Evolutionary conservation across 306 rosid genomes (phyloP).

Genomic region (Trifolium dubium): DNA sequence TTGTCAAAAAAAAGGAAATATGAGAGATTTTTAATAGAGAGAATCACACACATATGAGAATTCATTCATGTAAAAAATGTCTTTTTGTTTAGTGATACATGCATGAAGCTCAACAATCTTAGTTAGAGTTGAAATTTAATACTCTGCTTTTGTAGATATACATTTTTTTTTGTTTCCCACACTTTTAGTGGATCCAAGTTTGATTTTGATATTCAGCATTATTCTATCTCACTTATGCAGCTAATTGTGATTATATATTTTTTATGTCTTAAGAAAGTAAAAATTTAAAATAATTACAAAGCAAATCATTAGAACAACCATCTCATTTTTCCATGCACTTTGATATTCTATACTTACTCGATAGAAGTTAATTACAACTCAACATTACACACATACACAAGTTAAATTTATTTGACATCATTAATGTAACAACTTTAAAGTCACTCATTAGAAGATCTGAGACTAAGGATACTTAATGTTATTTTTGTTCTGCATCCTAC

Average conservation of each 20-base stretch:
- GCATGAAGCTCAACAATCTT: too few relatives aligned
- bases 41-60: too few relatives aligned
- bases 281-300: not conserved
- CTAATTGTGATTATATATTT: not conserved
- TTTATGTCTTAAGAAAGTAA: not conserved
- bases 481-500: slow-evolving; percentile 37
- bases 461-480: slow-evolving; percentile 25
- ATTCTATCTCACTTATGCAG: not conserved
- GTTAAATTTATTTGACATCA: slow-evolving; percentile 28
- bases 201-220: too few relatives aligned
- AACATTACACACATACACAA: slow-evolving; percentile 22
- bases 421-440: slow-evolving; percentile 19
- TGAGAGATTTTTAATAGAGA: too few relatives aligned
- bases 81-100: too few relatives aligned
- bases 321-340: slow-evolving; percentile 36
- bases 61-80: too few relatives aligned
- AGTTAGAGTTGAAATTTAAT: too few relatives aligned
- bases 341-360: slow-evolving; percentile 28
- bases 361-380: slow-evolving; percentile 29
- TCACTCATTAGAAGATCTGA: slow-evolving; percentile 33
- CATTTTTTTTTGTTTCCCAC: too few relatives aligned
- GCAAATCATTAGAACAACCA: slow-evolving; percentile 35
- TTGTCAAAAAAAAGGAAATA: too few relatives aligned
- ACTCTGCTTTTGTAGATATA: too few relatives aligned
- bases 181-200: too few relatives aligned